Evolutionary conservation across 2,329 filamentous ascomycete genomes (phyloP).

Genomic region (Ceratocystis harringtonii): DNA sequence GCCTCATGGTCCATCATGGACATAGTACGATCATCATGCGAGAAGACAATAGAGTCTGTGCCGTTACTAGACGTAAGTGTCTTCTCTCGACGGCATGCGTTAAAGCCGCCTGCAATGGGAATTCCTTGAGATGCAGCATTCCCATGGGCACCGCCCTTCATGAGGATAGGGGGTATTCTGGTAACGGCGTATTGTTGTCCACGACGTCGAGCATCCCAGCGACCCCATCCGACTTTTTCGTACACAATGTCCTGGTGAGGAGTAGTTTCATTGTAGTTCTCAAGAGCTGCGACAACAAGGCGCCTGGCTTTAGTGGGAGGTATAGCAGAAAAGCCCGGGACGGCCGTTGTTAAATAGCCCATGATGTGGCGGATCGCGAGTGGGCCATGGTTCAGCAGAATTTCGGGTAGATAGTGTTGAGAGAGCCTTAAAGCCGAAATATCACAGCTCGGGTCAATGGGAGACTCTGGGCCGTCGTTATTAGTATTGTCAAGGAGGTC

Average conservation of each 20-base stretch:
- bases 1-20: constrained; percentile 70
- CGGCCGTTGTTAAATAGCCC: constrained; percentile 80
- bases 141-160: constrained; percentile 24
- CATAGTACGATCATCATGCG: constrained; percentile 51
- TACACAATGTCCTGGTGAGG: constrained; percentile 61
- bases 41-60: constrained; percentile 56
- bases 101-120: constrained; percentile 35
- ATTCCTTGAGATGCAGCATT: constrained; percentile 31
- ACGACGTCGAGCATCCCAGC: constrained; percentile 74
- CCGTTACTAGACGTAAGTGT: constrained; percentile 46
- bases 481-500: constrained; percentile 55
- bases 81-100: constrained; percentile 27
- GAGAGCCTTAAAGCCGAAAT: constrained; percentile 79
- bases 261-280: constrained; percentile 48
- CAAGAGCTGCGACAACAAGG: constrained; percentile 80
- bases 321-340: constrained; percentile 83
- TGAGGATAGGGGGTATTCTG: constrained; percentile 24
- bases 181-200: constrained; percentile 40
- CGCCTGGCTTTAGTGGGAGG: constrained; percentile 79
- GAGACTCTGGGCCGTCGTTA: constrained; percentile 26
- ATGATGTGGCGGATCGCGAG: constrained; percentile 91
- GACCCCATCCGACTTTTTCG: constrained; percentile 93
- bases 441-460: constrained; percentile 57
- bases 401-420: constrained; percentile 78
- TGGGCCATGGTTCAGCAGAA: constrained; percentile 77